Conservation (phyloP, 805 yeast species). For the Tetrapisispora namnaoensis region DNA sequence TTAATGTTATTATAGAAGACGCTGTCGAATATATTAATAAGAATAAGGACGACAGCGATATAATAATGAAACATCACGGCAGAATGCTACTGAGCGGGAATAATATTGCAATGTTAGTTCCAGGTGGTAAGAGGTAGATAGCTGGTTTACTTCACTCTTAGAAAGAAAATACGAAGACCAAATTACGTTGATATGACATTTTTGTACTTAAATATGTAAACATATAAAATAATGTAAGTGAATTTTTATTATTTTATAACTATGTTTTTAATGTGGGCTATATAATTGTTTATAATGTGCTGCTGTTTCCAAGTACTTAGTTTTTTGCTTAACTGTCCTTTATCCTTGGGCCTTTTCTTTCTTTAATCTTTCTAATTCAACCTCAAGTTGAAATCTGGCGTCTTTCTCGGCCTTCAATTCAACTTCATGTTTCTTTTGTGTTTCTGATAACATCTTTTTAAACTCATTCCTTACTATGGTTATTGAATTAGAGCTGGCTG, state of each 20-base stretch:
- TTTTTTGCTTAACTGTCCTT: neutral
- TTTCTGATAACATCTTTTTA: constrained; percentile 51
- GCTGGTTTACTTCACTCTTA: neutral
- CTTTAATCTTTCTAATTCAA: constrained; percentile 27
- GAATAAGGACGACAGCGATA: constrained; percentile 29
- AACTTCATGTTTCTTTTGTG: constrained; percentile 50
- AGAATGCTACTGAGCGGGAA: constrained; percentile 66
- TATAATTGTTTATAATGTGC: too few relatives aligned
- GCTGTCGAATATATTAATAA: constrained; percentile 31
- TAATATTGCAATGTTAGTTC: constrained; percentile 59
- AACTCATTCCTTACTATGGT: constrained; percentile 59
- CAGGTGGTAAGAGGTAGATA: constrained; percentile 33
- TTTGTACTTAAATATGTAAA: neutral
- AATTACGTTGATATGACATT: neutral
- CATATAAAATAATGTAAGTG: neutral
- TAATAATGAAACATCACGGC: constrained; percentile 36
- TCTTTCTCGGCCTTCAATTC: constrained; percentile 49
- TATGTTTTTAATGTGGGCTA: neutral
- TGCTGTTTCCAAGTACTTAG: too few relatives aligned
- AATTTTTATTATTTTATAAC: too few relatives aligned
- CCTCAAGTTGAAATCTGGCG: constrained; percentile 38
- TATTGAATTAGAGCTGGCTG: constrained; percentile 30
- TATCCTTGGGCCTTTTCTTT: neutral
- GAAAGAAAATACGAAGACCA: neutral
- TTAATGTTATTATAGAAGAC: constrained; percentile 78